Conservation (phyloP, 2,329 filamentous ascomycete genomes). For the Harringtonia aguacate region DNA sequence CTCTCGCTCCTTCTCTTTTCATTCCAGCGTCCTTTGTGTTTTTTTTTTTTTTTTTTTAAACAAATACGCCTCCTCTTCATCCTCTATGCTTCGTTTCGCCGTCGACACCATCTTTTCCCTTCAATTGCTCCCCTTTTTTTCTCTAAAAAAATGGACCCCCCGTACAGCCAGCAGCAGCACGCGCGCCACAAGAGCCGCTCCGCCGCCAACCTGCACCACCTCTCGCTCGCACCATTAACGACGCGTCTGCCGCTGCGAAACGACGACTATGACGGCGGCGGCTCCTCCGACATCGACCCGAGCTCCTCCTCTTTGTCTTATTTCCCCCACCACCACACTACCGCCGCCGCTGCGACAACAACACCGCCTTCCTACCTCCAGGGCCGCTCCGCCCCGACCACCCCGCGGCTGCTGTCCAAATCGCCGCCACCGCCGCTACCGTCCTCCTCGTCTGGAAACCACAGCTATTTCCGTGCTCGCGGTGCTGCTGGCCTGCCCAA, state of each 20-base stretch:
- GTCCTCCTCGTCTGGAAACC: neutral
- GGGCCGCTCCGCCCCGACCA: conserved; percentile 52
- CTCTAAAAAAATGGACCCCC: conserved; percentile 37
- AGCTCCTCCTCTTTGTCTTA: no score
- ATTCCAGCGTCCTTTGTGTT: neutral
- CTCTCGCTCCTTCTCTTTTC: neutral
- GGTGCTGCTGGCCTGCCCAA: conserved; percentile 30
- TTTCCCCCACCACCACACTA: no score
- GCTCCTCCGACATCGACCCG: neutral
- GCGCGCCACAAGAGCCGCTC: conserved; percentile 48
- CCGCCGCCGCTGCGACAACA: neutral
- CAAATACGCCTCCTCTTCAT: neutral
- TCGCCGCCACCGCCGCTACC: conserved; percentile 29
- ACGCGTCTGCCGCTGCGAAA: conserved; percentile 48
- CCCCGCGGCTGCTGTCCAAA: conserved; percentile 50
- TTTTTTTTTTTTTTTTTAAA: no score
- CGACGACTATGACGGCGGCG: conserved; percentile 24
- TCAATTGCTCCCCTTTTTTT: neutral
- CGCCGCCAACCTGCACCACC: conserved; percentile 46
- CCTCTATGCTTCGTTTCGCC: neutral
- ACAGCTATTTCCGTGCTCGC: neutral
- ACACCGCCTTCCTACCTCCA: conserved; percentile 40
- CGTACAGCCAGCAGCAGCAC: conserved; percentile 50
- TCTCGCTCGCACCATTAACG: conserved; percentile 54
- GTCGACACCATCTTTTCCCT: neutral